Conservation (phyloP, 495 filamentous ascomycete genomes). For the Hypoxylon fuscum region DNA sequence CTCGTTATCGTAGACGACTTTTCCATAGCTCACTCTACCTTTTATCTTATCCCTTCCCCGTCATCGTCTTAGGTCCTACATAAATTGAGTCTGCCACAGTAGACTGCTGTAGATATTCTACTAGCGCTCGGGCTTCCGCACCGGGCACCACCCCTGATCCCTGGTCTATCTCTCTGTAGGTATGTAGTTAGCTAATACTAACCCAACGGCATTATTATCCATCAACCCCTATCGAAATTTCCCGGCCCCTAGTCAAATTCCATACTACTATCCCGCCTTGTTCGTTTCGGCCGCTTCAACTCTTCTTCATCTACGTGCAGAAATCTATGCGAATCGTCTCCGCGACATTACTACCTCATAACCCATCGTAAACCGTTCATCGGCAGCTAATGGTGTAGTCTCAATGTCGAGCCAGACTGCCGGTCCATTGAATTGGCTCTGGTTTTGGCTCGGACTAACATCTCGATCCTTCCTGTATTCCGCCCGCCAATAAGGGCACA, state of each 20-base stretch:
- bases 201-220: constrained; percentile 20
- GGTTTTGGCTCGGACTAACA: constrained; percentile 33
- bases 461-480: constrained; percentile 23
- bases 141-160: constrained; percentile 31
- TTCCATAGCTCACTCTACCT: not conserved
- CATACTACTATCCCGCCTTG: constrained; percentile 37
- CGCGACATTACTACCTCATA: constrained; percentile 8
- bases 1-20: not conserved
- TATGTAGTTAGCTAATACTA: constrained; percentile 9
- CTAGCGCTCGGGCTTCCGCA: constrained; percentile 37
- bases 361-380: constrained; percentile 7
- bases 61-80: not conserved
- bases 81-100: too few relatives aligned
- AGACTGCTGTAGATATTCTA: constrained; percentile 27
- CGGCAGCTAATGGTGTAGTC: constrained; percentile 32
- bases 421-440: constrained; percentile 43
- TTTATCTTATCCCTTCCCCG: not conserved
- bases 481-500: constrained; percentile 18
- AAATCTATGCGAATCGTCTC: constrained; percentile 16
- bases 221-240: constrained; percentile 41
- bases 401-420: constrained; percentile 43
- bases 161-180: constrained; percentile 16
- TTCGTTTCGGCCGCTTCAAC: constrained; percentile 38
- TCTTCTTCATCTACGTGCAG: constrained; percentile 22
- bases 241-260: constrained; percentile 34